Percentiles rank a stretch among this genome's conserved stretches.
Conservation (phyloP, 1,284 basidiomycete species). For the Apiotrichum veenhuisii region DNA sequence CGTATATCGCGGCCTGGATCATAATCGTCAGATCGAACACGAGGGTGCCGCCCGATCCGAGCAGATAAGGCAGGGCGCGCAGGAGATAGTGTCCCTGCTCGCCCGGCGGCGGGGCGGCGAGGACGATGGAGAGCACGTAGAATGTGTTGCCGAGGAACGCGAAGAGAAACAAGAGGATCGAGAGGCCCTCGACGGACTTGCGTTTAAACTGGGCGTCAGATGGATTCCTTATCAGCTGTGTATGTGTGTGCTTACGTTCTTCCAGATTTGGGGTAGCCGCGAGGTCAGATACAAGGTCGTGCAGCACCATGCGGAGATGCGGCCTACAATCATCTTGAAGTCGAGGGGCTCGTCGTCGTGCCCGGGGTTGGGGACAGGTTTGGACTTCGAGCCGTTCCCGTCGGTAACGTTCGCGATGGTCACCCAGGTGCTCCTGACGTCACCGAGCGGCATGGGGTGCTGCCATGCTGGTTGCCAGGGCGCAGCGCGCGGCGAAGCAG, state of each 20-base stretch:
- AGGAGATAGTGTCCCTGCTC: conserved; percentile 42
- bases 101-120: conserved; percentile 35
- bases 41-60: conserved; percentile 83
- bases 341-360: conserved; percentile 2
- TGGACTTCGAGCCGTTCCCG: too few species aligned
- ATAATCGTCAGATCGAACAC: conserved; percentile 85
- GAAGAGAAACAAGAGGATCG: conserved; percentile 85
- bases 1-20: conserved; percentile 59
- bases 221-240: neutral
- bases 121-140: conserved; percentile 78
- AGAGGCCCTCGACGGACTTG: conserved; percentile 89
- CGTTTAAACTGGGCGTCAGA: conserved; percentile 63
- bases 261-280: conserved; percentile 92
- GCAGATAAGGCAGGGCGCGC: conserved; percentile 58
- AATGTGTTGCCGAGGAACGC: conserved; percentile 87
- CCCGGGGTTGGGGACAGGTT: neutral
- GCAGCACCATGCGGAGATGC: conserved; percentile 87
- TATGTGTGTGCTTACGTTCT: conserved; percentile 67
- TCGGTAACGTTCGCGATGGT: neutral
- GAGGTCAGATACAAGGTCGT: conserved; percentile 86
- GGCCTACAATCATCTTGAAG: conserved; percentile 59
- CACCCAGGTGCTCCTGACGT: neutral
- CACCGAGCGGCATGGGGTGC: neutral
- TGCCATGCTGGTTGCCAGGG: neutral
- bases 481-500: neutral